Base-by-base conservation (phyloP, 75 land plant genomes). In the Picea glauca region DNA sequence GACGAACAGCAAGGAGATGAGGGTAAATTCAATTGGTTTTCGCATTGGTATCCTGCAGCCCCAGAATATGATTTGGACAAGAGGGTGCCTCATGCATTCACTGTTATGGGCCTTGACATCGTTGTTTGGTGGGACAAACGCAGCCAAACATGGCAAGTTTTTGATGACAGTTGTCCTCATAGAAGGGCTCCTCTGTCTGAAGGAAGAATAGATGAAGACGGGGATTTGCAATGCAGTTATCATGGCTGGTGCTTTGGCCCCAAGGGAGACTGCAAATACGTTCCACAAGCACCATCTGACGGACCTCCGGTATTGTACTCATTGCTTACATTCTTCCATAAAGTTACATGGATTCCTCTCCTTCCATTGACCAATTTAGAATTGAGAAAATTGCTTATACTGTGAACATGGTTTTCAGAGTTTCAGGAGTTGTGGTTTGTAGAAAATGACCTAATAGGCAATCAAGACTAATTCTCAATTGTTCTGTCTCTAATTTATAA, bases 171-270 rank as follows among this genome's bases (percentile, higher is more conserved):
- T 73, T 91, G 93, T 77, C 92, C 93, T 3, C 93, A 91, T 72
- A 76, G 93, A 54, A 76, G 90, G 70, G 93, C 92, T 4, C 93
- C 93, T 40, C 89, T 91, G n/a, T 91, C 93, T 14, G 93, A 91
- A 75, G 92, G 92, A 13, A 81, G 92, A 73, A 84, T 90, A 46
- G 85, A 76, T 68, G 84, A 35, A 62, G 63, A 81, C 46, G 93
- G 93, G 21, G 78, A 85, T 56, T 79, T 91, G 66, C 91, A 90
- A 50, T 91, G 92, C 79, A 85, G 86, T 33, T 91, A 91, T 85
- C 93, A 91, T 81, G 93, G 93, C 21, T 91, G 93, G 93, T 84
- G 82, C 43, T 91, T 91, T 67, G 84, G 78, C 58, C 81, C 86
- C 58, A 35, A 74, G 57, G 93, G 93, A 9, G 73, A 76, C 35